phyloP scores from a whole-genome alignment of 2,329 filamentous ascomycete genomes.

The Raffaelea ambrosiae region DNA sequence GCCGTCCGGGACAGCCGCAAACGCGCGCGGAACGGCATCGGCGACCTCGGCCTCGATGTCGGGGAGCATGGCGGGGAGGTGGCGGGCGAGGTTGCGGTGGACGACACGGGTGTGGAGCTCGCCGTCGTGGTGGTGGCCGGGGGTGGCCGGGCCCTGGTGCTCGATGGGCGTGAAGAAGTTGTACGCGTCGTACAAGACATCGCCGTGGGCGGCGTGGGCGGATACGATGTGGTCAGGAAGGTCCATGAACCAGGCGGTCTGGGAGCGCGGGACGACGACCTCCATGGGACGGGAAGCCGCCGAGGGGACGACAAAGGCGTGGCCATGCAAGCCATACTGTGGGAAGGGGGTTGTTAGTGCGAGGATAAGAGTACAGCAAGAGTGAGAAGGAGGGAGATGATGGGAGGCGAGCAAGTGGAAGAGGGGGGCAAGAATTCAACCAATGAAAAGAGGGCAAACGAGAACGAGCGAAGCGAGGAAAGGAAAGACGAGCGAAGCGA shows the following conservation, averaged over 20 bases:
- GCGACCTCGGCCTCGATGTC: constrained; percentile 31
- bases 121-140: constrained; percentile 14
- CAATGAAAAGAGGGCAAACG: no score
- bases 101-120: constrained; percentile 31
- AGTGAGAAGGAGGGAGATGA: not conserved
- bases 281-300: constrained; percentile 31
- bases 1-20: constrained; percentile 16
- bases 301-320: constrained; percentile 32
- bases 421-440: no score
- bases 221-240: constrained; percentile 35
- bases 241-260: constrained; percentile 37
- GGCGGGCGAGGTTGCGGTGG: constrained; percentile 34
- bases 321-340: constrained; percentile 31
- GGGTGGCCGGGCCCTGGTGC: not conserved
- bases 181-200: constrained; percentile 31
- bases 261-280: constrained; percentile 33
- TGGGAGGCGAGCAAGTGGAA: no score
- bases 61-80: constrained; percentile 28
- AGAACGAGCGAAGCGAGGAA: not conserved
- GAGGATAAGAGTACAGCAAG: not conserved
- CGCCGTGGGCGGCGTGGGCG: constrained; percentile 33
- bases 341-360: not conserved
- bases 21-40: constrained; percentile 23
- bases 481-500: not conserved
- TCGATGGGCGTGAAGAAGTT: constrained; percentile 28